phyloP scores from a whole-genome alignment of 2,329 filamentous ascomycete genomes.

The Leptosphaerulina australis region DNA sequence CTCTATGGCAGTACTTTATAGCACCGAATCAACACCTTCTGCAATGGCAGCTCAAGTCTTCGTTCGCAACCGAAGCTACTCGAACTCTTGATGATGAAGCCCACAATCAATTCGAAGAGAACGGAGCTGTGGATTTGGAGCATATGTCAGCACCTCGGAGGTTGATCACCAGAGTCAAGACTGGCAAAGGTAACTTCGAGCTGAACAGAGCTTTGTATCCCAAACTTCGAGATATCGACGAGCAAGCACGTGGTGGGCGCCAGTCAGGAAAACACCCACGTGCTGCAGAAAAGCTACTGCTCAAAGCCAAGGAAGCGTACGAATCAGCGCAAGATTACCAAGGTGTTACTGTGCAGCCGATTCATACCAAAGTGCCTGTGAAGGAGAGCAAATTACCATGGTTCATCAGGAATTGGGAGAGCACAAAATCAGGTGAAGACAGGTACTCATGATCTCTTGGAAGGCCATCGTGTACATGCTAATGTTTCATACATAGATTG shows the following conservation, averaged over 20 bases:
- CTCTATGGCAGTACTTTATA: constrained; percentile 45
- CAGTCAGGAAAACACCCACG: background rate
- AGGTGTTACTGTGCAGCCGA: constrained; percentile 26
- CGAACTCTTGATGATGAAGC: background rate
- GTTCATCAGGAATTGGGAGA: constrained; percentile 10
- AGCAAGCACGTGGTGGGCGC: too few relatives aligned
- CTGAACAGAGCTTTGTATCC: background rate
- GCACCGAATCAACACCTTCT: constrained; percentile 18
- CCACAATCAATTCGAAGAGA: background rate
- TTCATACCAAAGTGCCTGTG: background rate
- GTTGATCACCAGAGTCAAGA: background rate
- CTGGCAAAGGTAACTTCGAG: background rate
- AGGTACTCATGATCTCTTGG: constrained; percentile 14
- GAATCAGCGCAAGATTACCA: constrained; percentile 24
- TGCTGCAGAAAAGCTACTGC: constrained; percentile 13
- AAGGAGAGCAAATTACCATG: constrained; percentile 28
- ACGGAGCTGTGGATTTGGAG: background rate
- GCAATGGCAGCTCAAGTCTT: constrained; percentile 26
- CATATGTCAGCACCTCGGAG: too few relatives aligned
- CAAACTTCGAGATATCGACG: background rate
- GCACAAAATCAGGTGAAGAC: constrained; percentile 11
- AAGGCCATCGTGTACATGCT: background rate
- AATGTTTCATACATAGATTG: constrained; percentile 24
- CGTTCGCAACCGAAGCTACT: constrained; percentile 21
- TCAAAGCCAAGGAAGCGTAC: constrained; percentile 15